Evolutionary conservation across 1,284 basidiomycete genomes (phyloP), one percentile per base, ranked within the genome.

Genomic region (Apiotrichum mycotoxinovorans): DNA sequence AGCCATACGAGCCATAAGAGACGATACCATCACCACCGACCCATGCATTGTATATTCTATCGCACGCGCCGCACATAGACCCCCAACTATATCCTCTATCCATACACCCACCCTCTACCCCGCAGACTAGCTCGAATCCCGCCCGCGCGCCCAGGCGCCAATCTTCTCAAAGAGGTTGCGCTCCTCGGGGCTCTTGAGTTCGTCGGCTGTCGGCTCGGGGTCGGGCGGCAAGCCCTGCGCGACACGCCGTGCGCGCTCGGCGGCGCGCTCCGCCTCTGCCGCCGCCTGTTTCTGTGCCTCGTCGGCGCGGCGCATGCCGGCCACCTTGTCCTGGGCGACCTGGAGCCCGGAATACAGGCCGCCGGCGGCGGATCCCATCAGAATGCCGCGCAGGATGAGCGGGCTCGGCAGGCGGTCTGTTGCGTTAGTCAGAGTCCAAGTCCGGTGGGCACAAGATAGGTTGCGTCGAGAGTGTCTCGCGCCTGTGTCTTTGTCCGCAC

Each of bases 351-450:
- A 71, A 20, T 69, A 68, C 9, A 64, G 47, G 0, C 60, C 63
- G 7, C 75, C 75, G 10, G 75, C 53, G 3, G 66, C 62, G 1
- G 65, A 58, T 17, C 73, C 74, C 46, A 77, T 67, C 27, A 69
- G 15, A 1, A 71, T 33, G 2, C 66, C 65, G 15, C 73, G 63
- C 25, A 71, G 41, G 51, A 73, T 62, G 8, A 75, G 54, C 8
- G 66, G 68, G 52, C 65, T 60, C 0, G 74, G 74, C 35, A 77
- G 61, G n/a, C 70, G 63, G 61, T 71, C 75, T 77, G 52, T 5
- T 26, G n/a, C n/a, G 27, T 27, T 17, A 11, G 40, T 58, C 51
- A n/a, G 47, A 42, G 34, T 10, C 43, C 38, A 23, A 35, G 23
- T 45, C 8, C n/a, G 26, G 26, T 34, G 20, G 15, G 17, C 4